A percentile compares a stretch with the other conserved stretches of the same genome.
Conservation (phyloP, 805 yeast genomes). For the Ogataea methylovora region DNA sequence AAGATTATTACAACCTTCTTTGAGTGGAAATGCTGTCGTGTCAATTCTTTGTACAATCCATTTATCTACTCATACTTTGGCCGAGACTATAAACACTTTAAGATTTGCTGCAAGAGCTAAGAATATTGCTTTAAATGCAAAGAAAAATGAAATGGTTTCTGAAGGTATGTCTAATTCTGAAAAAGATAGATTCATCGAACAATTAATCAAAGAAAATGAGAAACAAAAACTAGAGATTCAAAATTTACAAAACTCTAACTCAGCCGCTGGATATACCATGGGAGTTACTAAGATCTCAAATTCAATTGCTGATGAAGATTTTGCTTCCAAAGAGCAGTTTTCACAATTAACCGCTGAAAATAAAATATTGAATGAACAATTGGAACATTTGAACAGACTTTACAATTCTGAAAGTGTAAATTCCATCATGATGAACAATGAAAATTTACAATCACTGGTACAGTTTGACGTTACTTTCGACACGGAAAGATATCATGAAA, state of each 20-base stretch:
- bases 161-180: constrained; percentile 19
- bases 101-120: constrained; percentile 93
- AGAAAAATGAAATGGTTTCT: constrained; percentile 33
- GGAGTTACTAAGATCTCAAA: background rate
- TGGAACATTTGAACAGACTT: constrained; percentile 62
- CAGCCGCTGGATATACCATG: background rate
- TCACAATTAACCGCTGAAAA: constrained; percentile 53
- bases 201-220: constrained; percentile 53
- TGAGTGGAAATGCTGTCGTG: constrained; percentile 80
- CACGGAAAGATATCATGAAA: constrained; percentile 27
- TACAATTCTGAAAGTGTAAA: constrained; percentile 34
- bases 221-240: constrained; percentile 48
- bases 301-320: background rate
- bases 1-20: constrained; percentile 82
- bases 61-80: constrained; percentile 46
- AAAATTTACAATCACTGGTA: constrained; percentile 51
- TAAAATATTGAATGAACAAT: constrained; percentile 51
- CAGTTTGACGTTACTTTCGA: constrained; percentile 24
- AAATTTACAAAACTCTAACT: constrained; percentile 19
- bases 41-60: constrained; percentile 85
- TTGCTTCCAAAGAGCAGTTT: constrained; percentile 19
- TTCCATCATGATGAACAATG: constrained; percentile 46
- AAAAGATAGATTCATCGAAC: constrained; percentile 46
- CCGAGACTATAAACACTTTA: constrained; percentile 81
- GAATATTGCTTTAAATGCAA: constrained; percentile 66